Base-by-base conservation (phyloP, 2,329 filamentous ascomycete species). In the Lachnellula arida region DNA sequence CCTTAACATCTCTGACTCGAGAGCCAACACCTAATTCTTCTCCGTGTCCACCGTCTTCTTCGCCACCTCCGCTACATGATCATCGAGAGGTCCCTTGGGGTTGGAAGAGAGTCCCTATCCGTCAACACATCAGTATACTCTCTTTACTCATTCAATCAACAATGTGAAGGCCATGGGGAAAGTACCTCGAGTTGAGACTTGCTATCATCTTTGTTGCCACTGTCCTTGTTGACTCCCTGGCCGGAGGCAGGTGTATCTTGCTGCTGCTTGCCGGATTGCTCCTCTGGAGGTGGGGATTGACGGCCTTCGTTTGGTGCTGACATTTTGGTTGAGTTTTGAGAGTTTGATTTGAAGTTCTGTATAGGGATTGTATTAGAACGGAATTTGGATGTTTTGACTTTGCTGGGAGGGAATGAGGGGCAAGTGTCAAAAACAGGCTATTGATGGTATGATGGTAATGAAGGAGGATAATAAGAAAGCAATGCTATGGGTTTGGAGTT, bases 251-350 rank as follows among this genome's bases (percentile, higher is more conserved):
- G 78, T 12, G 80, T 68, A 7, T 81, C 81, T 61, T 81, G 75
- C 56, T 82, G 73, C 75, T 94, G 89, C 54, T 76, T 73, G 57
- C 81, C 85, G 39, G 78, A 75, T 74, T 90, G 88, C 63, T 72
- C 70, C 75, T 89, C 84, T 28, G 89, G 88, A 51, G 85, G 76
- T 60, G 91, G 91, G 34, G 91, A 96, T 74, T 96, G 81, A 69
- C 86, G 85, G 71, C 89, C 88, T 73, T 81, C 73, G 68, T 88
- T 90, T 67, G 62, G 84, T 70, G 63, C 58, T 59, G 62, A 65
- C 67, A 62, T 71, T 61, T 64, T 63, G 56, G 47, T 49, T 44
- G 15, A 7, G 17, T 12, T 48, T 54, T 52, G 12, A 14, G 7
- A 40, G 44, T 22, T 52, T 39, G 14, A 23, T 37, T 14, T 50